These are phyloP conservation scores for Fusarium tuaranense DNA, from an alignment of 2,329 filamentous ascomycete genomes.

Conservation along the genomic window DNA sequence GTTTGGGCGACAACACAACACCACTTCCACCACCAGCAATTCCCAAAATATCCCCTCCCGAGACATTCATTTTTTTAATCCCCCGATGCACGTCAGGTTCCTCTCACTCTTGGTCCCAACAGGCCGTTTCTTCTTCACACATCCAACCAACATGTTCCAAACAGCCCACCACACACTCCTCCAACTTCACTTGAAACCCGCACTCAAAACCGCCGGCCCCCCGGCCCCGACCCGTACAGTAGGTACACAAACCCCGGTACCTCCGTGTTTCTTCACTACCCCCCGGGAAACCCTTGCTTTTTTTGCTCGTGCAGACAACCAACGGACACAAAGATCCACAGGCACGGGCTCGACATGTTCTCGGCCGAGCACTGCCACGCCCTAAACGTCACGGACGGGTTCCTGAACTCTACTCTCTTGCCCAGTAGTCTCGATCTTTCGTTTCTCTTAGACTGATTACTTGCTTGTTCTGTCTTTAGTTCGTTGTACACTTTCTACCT, in stretches of 20 bases:
- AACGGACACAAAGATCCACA: neutral
- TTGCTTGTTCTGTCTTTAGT: slow-evolving; percentile 9
- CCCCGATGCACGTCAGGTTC: slow-evolving; percentile 1
- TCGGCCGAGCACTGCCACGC: slow-evolving; percentile 43
- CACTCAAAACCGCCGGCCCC: slow-evolving; percentile 27
- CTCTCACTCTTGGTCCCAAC: neutral
- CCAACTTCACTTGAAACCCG: slow-evolving; percentile 41
- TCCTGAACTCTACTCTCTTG: slow-evolving; percentile 5
- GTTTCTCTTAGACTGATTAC: slow-evolving; percentile 7
- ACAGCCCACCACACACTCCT: slow-evolving; percentile 40
- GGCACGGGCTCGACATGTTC: slow-evolving; percentile 24
- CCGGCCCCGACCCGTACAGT: slow-evolving; percentile 1
- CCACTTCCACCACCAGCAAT: neutral
- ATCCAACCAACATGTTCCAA: slow-evolving; percentile 9
- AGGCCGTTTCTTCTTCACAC: neutral
- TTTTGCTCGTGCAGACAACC: neutral
- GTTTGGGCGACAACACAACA: neutral
- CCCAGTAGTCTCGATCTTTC: slow-evolving; percentile 17
- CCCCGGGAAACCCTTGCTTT: slow-evolving; percentile 14
- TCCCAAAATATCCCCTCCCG: slow-evolving; percentile 10
- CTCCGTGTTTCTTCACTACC: slow-evolving; percentile 14
- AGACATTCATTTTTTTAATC: slow-evolving; percentile 28
- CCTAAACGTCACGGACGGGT: slow-evolving; percentile 32
- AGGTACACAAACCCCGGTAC: slow-evolving; percentile 2
- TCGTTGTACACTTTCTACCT: slow-evolving; percentile 8